phyloP scores from a whole-genome alignment of 2,329 filamentous ascomycete genomes.

The Nakataea oryzae region DNA sequence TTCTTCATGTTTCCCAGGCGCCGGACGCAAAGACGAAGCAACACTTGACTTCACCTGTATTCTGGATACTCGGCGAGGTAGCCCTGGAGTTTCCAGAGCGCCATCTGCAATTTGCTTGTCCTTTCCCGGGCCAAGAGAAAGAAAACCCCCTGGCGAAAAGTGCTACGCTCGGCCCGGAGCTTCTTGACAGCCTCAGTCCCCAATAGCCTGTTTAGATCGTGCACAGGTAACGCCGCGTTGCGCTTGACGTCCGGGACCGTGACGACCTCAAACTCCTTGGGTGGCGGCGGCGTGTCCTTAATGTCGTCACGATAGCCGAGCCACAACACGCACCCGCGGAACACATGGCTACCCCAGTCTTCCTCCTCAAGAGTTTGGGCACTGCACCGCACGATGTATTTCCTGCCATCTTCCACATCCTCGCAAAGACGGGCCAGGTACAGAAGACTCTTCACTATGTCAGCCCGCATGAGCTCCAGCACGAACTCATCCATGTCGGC shows the following conservation, averaged over 20 bases:
- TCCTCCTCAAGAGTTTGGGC: slow-evolving; percentile 8
- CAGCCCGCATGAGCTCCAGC: slow-evolving; percentile 36
- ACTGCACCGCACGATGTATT: slow-evolving; percentile 29
- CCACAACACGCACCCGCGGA: slow-evolving; percentile 37
- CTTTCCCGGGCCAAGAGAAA: slow-evolving; percentile 31
- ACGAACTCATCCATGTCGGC: slow-evolving; percentile 45
- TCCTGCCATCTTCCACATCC: slow-evolving; percentile 11
- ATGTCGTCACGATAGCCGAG: slow-evolving; percentile 11
- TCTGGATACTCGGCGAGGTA: slow-evolving; percentile 20
- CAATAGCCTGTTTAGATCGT: slow-evolving; percentile 41
- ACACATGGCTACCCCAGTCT: slow-evolving; percentile 24
- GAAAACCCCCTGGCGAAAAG: slow-evolving; percentile 26
- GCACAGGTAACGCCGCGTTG: slow-evolving; percentile 32
- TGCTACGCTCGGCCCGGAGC: slow-evolving; percentile 22
- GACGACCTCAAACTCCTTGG: slow-evolving; percentile 28
- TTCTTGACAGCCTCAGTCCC: slow-evolving; percentile 32
- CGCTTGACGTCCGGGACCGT: slow-evolving; percentile 23
- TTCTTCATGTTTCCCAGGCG: too few species aligned
- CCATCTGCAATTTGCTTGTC: slow-evolving; percentile 33
- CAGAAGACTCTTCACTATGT: slow-evolving; percentile 33
- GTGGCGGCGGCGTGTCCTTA: slow-evolving; percentile 17
- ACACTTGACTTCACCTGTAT: background rate
- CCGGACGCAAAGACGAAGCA: too few species aligned
- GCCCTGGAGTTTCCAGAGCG: slow-evolving; percentile 49
- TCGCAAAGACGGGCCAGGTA: slow-evolving; percentile 22